Base-by-base conservation (phyloP, 2,329 filamentous ascomycete species). In the Zasmidium cellare region DNA sequence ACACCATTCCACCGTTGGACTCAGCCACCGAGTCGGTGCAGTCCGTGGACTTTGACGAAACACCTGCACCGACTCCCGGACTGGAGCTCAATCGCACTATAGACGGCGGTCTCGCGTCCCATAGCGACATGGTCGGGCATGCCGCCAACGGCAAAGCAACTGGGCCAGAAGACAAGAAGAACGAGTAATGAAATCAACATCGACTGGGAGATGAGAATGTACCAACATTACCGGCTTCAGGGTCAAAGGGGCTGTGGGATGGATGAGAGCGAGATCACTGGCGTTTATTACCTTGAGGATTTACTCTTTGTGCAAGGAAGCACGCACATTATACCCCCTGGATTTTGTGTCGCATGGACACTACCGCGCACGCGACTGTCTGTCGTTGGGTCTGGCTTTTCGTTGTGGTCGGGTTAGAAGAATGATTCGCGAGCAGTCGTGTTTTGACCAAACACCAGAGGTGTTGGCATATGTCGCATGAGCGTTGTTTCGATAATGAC, bases 131-230 rank as follows among this genome's bases (percentile, higher is more conserved):
- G 38, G 20, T 16, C 6, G 50, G 50, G 3, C 25, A 31, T 9
- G 41, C 49, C 18, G 19, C 9, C 25, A 38, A 22, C 20, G 35
- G 28, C 45, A 46, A 24, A 24, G 44, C 20, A 25, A 12, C 25
- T 6, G n/a, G 19, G 22, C 22, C 55, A 5, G 35, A 28, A 20
- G 55, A 57, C 22, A 57, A 57, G 55, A 57, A 57, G 55, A 57
- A 57, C 24, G 55, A 46, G 25, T 57, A 50, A 57, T 45, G 53
- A 50, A 41, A 41, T 14, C 11, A 7, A 50, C 24, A 50, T 50
- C 47, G 47, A 50, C 47, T n/a, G 20, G 24, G 28, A 41, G 35
- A 9, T 25, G n/a, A 28, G 6, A n/a, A 28, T 50, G n/a, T 50
- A 50, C 6, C 45, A 22, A 47, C 45, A 47, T 3, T 47, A 5